Percentiles rank a stretch among this genome's conserved stretches.
Conservation (phyloP, 2,329 filamentous ascomycete genomes). For the Penicillium sp. region DNA sequence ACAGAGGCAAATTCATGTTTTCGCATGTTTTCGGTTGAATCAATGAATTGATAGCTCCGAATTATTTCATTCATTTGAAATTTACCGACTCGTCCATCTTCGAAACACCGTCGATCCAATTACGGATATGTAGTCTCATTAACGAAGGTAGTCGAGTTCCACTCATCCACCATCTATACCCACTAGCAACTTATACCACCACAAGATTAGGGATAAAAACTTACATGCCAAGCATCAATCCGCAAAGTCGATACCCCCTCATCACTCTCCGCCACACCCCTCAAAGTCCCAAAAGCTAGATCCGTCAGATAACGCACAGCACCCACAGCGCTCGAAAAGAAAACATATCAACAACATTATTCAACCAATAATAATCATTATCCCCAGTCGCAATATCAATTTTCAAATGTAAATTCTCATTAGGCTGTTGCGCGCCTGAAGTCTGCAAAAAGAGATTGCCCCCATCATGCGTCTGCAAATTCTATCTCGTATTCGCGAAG, state of each 20-base stretch:
- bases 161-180: constrained; percentile 22
- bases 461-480: constrained; percentile 27
- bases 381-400: constrained; percentile 26
- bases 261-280: constrained; percentile 5
- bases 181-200: background rate
- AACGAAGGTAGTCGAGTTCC: constrained; percentile 20
- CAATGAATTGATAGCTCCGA: background rate
- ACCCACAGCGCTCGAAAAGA: too few species aligned
- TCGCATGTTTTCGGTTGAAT: background rate
- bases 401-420: constrained; percentile 23
- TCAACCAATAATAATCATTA: constrained; percentile 29
- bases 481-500: constrained; percentile 30
- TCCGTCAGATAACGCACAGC: background rate
- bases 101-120: background rate
- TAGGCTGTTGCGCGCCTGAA: constrained; percentile 18
- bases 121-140: constrained; percentile 5
- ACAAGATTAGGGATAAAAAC: background rate
- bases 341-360: constrained; percentile 27
- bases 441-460: constrained; percentile 26
- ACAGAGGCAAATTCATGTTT: background rate
- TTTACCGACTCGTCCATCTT: background rate
- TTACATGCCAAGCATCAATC: constrained; percentile 32
- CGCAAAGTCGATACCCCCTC: constrained; percentile 10
- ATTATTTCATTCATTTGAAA: background rate
- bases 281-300: constrained; percentile 23